phyloP scores from a whole-genome alignment of 352 stramenopile genomes.

The Plasmopara viticola region DNA sequence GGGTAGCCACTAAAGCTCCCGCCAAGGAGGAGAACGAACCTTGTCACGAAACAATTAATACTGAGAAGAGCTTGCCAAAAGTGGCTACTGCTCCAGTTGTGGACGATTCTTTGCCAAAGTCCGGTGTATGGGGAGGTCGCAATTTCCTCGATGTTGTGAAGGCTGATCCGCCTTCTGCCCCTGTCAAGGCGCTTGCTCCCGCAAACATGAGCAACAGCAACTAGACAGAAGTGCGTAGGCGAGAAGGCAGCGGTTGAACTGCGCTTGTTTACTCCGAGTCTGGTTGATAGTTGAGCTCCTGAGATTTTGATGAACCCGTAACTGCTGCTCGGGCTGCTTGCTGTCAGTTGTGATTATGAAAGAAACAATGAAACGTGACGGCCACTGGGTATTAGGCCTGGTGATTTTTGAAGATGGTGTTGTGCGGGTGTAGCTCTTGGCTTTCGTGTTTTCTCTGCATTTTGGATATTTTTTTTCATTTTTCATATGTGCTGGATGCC shows the following conservation, averaged over 20 bases:
- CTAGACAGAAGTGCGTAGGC: constrained; percentile 35
- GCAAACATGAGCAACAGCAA: constrained; percentile 29
- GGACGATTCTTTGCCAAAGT: constrained; percentile 49
- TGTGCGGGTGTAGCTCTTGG: constrained; percentile 7
- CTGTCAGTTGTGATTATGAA: too few species aligned
- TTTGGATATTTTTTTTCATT: constrained; percentile 32
- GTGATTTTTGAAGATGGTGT: background rate
- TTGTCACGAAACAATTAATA: constrained; percentile 39
- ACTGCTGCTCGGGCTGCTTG: too few species aligned
- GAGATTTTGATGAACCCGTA: too few species aligned
- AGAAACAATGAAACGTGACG: too few species aligned
- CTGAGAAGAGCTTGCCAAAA: constrained; percentile 18
- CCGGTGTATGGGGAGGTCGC: constrained; percentile 70
- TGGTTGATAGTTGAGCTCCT: constrained; percentile 8
- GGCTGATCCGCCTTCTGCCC: constrained; percentile 46
- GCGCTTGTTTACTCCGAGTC: background rate
- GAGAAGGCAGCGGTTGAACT: constrained; percentile 1
- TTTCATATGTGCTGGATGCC: constrained; percentile 31
- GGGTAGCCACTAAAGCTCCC: constrained; percentile 29
- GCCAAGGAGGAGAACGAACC: constrained; percentile 39
- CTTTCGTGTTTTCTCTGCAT: constrained; percentile 36
- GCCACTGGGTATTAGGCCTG: too few species aligned
- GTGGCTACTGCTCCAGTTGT: constrained; percentile 16
- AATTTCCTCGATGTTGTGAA: constrained; percentile 85
- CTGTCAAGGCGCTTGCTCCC: constrained; percentile 29